These are phyloP conservation scores for Gremmenia infestans DNA, from an alignment of 2,329 filamentous ascomycete species.

Conservation along the genomic window DNA sequence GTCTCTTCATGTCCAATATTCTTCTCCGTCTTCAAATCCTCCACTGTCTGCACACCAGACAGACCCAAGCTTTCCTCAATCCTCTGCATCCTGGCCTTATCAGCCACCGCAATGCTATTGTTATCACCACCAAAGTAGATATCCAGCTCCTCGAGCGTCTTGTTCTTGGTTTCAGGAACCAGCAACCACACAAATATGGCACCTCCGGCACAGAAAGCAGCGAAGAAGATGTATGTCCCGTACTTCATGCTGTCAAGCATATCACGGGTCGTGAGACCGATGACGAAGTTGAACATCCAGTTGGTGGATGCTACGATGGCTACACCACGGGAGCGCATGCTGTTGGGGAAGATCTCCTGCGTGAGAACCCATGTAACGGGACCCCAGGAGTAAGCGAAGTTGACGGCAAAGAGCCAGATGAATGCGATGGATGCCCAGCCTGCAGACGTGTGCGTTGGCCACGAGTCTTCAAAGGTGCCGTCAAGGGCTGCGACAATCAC, in stretches of 20 bases:
- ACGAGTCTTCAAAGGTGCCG: constrained; percentile 35
- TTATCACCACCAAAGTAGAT: constrained; percentile 32
- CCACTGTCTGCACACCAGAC: constrained; percentile 27
- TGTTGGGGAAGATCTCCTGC: constrained; percentile 37
- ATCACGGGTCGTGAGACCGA: constrained; percentile 41
- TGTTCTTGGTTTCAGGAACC: constrained; percentile 51
- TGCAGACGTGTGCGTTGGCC: constrained; percentile 33
- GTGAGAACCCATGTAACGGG: constrained; percentile 34
- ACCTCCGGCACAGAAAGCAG: constrained; percentile 41
- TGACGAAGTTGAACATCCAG: constrained; percentile 43
- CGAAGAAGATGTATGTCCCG: constrained; percentile 55
- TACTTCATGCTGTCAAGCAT: constrained; percentile 40
- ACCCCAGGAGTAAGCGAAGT: constrained; percentile 32
- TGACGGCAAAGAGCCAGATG: constrained; percentile 30
- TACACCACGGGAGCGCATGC: constrained; percentile 36
- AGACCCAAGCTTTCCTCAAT: constrained; percentile 23
- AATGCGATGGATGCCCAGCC: constrained; percentile 37
- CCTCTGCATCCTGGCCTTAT: constrained; percentile 27
- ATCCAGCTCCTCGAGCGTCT: constrained; percentile 51
- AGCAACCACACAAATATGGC: constrained; percentile 45
- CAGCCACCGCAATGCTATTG: constrained; percentile 32
- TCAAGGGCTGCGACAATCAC: constrained; percentile 44
- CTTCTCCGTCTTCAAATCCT: constrained; percentile 11
- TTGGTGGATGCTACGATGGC: constrained; percentile 40
- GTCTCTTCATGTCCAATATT: neutral